Percentiles rank a stretch among this genome's conserved stretches.
Evolutionary conservation across 352 stramenopile species (phyloP).

Genomic region (Pythium monospermum): DNA sequence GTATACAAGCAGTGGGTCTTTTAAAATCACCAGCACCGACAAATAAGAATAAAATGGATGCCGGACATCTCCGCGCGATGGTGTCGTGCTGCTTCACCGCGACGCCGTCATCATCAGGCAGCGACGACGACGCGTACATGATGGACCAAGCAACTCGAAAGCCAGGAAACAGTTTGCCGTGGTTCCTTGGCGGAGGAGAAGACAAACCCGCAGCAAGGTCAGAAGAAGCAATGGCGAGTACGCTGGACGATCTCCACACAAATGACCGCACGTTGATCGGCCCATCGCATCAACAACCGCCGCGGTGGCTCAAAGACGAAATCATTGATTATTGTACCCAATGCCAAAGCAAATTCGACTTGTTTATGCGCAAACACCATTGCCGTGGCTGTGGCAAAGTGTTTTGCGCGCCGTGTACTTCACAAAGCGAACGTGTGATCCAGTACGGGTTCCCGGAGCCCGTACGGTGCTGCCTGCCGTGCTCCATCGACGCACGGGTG

Average conservation of each 20-base stretch:
- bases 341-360: constrained; percentile 48
- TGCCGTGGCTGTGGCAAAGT: constrained; percentile 55
- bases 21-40: too few species aligned
- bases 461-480: constrained; percentile 50
- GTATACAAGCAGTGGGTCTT: too few species aligned
- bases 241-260: constrained; percentile 14
- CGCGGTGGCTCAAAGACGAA: constrained; percentile 57
- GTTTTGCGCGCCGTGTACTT: constrained; percentile 45
- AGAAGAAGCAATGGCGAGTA: background rate
- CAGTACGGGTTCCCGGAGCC: constrained; percentile 62
- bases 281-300: constrained; percentile 31
- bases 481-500: constrained; percentile 28
- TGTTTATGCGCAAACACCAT: constrained; percentile 67
- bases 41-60: background rate
- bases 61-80: constrained; percentile 34
- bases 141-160: constrained; percentile 20
- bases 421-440: constrained; percentile 48
- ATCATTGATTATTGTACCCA: constrained; percentile 41
- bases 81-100: constrained; percentile 62
- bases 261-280: constrained; percentile 15
- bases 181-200: constrained; percentile 12
- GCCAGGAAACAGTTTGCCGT: constrained; percentile 16
- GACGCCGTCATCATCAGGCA: constrained; percentile 19
- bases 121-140: constrained; percentile 37
- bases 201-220: background rate